These are phyloP conservation scores for Syzygium grande DNA, from an alignment of 345 rosid species.

Conservation along the genomic window DNA sequence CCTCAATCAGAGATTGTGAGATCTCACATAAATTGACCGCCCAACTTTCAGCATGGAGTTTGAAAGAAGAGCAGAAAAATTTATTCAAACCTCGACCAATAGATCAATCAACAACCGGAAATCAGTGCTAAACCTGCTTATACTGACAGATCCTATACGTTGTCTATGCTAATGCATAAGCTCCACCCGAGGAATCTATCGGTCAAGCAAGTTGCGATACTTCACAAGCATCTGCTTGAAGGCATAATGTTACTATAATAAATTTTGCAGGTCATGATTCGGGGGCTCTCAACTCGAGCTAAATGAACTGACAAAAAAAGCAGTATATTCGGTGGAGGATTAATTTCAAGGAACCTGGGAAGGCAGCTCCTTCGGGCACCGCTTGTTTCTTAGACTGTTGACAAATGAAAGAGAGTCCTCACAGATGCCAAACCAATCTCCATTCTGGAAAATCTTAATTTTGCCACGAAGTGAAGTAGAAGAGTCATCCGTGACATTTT, in stretches of 20 bases:
- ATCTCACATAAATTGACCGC: background rate
- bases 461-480: constrained; percentile 33
- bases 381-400: constrained; percentile 39
- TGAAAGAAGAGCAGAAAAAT: background rate
- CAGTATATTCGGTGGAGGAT: background rate
- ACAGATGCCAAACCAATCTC: constrained; percentile 87
- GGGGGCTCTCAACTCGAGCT: background rate
- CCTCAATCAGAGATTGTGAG: background rate
- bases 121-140: background rate
- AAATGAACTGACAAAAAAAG: background rate
- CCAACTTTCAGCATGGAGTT: background rate
- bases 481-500: constrained; percentile 43
- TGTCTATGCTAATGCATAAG: background rate
- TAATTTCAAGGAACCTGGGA: constrained; percentile 39
- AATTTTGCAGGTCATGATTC: background rate
- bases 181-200: background rate
- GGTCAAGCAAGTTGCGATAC: background rate
- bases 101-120: background rate
- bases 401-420: constrained; percentile 49
- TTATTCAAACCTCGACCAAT: background rate
- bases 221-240: background rate
- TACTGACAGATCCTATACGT: background rate
- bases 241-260: too few relatives aligned
- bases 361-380: constrained; percentile 51
- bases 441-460: constrained; percentile 65